A percentile compares a stretch with the other conserved stretches of the same genome.
Conservation (phyloP, 2,329 filamentous ascomycete genomes). For the Fusarium secorum region DNA sequence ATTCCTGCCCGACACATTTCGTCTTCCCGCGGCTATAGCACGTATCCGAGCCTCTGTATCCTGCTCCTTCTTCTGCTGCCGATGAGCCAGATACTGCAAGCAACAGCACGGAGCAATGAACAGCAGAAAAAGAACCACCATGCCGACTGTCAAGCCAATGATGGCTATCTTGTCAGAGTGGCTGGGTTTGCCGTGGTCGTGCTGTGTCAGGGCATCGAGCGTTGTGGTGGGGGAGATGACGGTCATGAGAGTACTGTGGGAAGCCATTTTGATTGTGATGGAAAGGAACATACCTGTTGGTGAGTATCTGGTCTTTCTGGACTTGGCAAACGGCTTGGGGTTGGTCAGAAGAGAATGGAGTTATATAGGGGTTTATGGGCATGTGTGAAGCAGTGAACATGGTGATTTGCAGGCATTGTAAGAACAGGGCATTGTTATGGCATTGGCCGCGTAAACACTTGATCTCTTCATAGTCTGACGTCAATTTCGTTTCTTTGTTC, state of each 20-base stretch:
- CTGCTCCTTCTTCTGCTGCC: constrained; percentile 2
- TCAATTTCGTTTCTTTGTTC: not conserved
- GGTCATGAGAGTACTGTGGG: constrained; percentile 2
- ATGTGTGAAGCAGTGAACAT: not conserved
- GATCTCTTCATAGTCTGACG: too few species aligned
- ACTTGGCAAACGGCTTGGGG: not conserved
- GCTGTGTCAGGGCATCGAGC: not conserved
- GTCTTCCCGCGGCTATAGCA: not conserved
- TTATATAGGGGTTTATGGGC: not conserved
- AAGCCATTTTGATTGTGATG: constrained; percentile 2
- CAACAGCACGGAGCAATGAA: constrained; percentile 20
- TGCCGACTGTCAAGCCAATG: not conserved
- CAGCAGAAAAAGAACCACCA: constrained; percentile 1
- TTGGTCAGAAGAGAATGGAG: not conserved
- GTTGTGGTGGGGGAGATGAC: not conserved
- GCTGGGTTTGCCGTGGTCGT: not conserved
- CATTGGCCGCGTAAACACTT: not conserved
- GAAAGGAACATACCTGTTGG: not conserved
- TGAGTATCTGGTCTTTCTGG: not conserved
- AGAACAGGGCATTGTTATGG: not conserved
- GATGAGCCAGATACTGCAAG: not conserved
- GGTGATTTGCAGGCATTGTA: not conserved
- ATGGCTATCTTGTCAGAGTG: not conserved
- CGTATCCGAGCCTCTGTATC: not conserved
- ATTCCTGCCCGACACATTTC: not conserved